Percentiles rank a stretch among this genome's conserved stretches.
These are phyloP conservation scores for Chernovozyma sophiae-reginae DNA, from an alignment of 1,139 yeast species.

Conservation along the genomic window DNA sequence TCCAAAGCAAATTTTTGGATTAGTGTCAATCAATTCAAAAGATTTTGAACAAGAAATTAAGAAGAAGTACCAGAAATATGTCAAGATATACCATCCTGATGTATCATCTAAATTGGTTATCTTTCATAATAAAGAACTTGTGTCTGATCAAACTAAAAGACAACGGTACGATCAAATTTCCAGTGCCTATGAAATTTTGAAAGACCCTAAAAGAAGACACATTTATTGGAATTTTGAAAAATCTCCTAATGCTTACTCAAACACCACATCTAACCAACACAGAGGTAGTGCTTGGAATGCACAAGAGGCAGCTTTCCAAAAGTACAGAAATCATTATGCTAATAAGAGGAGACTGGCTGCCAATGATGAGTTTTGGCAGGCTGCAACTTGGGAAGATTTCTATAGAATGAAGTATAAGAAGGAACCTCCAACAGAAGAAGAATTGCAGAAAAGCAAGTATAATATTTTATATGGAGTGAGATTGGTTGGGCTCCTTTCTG, in stretches of 20 bases:
- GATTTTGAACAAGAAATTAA: constrained; percentile 21
- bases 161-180: constrained; percentile 67
- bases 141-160: constrained; percentile 39
- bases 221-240: constrained; percentile 6
- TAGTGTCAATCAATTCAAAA: constrained; percentile 2
- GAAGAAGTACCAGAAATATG: constrained; percentile 55
- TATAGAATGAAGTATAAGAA: constrained; percentile 38
- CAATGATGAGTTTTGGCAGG: constrained; percentile 52
- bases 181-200: constrained; percentile 69
- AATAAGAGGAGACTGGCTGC: not conserved
- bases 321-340: constrained; percentile 24
- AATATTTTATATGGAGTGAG: constrained; percentile 42
- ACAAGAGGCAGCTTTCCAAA: not conserved
- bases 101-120: constrained; percentile 29
- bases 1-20: constrained; percentile 68
- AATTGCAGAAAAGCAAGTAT: constrained; percentile 41
- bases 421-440: constrained; percentile 40
- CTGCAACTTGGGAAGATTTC: constrained; percentile 74
- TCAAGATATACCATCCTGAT: constrained; percentile 89
- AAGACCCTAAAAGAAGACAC: constrained; percentile 46
- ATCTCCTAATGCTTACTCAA: not conserved
- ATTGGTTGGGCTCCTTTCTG: constrained; percentile 36
- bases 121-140: constrained; percentile 24
- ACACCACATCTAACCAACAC: not conserved
- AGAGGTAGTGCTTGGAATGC: not conserved